phyloP scores from a whole-genome alignment of 1,284 basidiomycete species.

The Sphagnurus paluster region DNA sequence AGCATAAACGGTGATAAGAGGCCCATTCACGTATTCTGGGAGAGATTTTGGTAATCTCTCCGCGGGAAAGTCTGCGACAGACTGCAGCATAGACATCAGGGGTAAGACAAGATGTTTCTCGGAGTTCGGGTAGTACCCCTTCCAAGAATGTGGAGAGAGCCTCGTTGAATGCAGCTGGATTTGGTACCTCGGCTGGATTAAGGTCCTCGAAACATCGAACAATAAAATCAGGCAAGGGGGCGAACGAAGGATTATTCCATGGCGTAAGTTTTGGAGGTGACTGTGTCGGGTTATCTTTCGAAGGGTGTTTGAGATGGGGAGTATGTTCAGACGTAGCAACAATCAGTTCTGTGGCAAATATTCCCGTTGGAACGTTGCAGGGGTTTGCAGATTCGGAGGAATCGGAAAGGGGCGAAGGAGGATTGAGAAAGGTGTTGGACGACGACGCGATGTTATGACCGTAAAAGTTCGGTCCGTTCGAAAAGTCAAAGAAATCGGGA shows the following conservation, averaged over 20 bases:
- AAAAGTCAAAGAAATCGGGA: constrained; percentile 31
- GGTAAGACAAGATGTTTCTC: constrained; percentile 58
- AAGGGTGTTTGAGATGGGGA: no score
- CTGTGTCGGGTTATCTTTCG: constrained; percentile 23
- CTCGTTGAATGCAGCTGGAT: constrained; percentile 51
- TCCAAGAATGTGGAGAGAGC: constrained; percentile 48
- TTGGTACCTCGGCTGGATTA: constrained; percentile 61
- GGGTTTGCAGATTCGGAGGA: constrained; percentile 7
- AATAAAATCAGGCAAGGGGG: constrained; percentile 56
- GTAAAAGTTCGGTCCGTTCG: constrained; percentile 23
- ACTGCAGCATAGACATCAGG: constrained; percentile 55
- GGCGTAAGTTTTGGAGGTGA: constrained; percentile 47
- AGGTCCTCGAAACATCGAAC: constrained; percentile 46
- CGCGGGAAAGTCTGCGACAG: constrained; percentile 45
- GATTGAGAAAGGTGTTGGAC: not conserved
- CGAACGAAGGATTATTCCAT: constrained; percentile 58
- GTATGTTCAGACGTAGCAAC: not conserved
- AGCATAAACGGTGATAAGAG: constrained; percentile 56
- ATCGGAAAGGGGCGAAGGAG: constrained; percentile 2
- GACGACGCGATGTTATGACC: constrained; percentile 31
- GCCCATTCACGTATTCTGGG: constrained; percentile 55
- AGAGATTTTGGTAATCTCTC: constrained; percentile 41
- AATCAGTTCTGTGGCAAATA: constrained; percentile 29
- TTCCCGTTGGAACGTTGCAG: constrained; percentile 25
- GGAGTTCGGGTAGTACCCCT: constrained; percentile 53